phyloP scores from a whole-genome alignment of 441 rosid species.

The Arabidopsis hybrid region DNA sequence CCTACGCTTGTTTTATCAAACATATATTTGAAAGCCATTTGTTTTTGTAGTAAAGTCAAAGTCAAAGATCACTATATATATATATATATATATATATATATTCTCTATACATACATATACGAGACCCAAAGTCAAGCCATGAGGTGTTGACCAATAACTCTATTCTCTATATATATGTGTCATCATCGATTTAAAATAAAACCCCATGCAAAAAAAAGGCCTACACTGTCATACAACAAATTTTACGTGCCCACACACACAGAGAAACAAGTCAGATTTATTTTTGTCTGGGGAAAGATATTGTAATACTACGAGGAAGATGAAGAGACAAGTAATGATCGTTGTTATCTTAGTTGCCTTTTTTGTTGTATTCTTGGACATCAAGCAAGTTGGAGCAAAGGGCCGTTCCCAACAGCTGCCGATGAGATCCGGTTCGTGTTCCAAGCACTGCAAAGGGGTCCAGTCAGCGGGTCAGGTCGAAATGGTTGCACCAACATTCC shows the following conservation, averaged over 20 bases:
- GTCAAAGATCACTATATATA: conserved; percentile 24
- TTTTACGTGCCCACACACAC: conserved; percentile 6
- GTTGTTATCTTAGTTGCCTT: conserved; percentile 3
- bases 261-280: neutral
- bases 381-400: conserved; percentile 30
- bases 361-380: conserved; percentile 12
- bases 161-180: conserved; percentile 15
- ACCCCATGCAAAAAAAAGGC: conserved; percentile 27
- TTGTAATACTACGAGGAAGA: neutral
- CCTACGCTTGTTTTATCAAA: conserved; percentile 23
- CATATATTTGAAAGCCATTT: neutral
- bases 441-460: conserved; percentile 35
- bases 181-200: conserved; percentile 5
- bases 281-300: neutral
- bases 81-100: neutral
- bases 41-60: conserved; percentile 19
- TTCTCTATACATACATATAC: neutral
- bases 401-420: conserved; percentile 28
- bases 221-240: neutral
- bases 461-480: conserved; percentile 26
- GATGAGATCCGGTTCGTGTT: conserved; percentile 29
- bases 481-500: conserved; percentile 42
- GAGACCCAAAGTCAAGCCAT: conserved; percentile 29
- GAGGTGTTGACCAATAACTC: conserved; percentile 13
- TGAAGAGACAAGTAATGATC: conserved; percentile 32